Percentiles rank a stretch among this genome's conserved stretches.
Evolutionary conservation across 495 filamentous ascomycete genomes (phyloP).

Genomic region (Penicillium longicatenatum): DNA sequence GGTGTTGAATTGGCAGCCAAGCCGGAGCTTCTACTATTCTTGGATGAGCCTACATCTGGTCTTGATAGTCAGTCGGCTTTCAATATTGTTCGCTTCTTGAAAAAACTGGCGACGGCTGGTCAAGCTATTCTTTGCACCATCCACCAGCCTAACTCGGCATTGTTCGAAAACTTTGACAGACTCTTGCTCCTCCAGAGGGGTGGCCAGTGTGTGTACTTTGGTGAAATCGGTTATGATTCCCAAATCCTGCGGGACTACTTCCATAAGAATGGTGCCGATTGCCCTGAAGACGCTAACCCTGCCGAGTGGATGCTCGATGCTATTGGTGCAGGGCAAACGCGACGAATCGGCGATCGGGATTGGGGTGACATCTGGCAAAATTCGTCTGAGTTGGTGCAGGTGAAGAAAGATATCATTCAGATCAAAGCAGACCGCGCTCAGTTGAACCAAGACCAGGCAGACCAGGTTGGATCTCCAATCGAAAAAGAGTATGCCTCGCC

Average conservation of each 20-base stretch:
- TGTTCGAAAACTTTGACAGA: conserved; percentile 81
- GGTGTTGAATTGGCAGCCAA: conserved; percentile 87
- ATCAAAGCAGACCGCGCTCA: conserved; percentile 56
- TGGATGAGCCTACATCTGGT: conserved; percentile 90
- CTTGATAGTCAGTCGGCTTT: conserved; percentile 84
- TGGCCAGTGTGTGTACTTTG: conserved; percentile 68
- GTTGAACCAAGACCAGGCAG: conserved; percentile 22
- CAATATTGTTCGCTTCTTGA: conserved; percentile 86
- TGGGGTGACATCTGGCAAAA: conserved; percentile 81
- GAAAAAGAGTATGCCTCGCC: conserved; percentile 77
- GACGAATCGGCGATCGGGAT: conserved; percentile 71
- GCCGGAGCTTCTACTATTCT: conserved; percentile 80
- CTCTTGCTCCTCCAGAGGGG: conserved; percentile 64
- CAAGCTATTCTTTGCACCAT: conserved; percentile 93
- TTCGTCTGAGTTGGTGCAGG: conserved; percentile 65
- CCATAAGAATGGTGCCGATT: conserved; percentile 49
- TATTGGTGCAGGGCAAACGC: conserved; percentile 75
- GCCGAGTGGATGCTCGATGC: conserved; percentile 90
- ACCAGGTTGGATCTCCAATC: conserved; percentile 17
- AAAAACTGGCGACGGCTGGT: conserved; percentile 78
- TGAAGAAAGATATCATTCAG: conserved; percentile 65
- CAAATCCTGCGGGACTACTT: conserved; percentile 52
- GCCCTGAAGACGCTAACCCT: conserved; percentile 64
- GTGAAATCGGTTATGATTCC: conserved; percentile 62
- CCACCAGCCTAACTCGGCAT: conserved; percentile 82